A percentile compares a stretch with the other conserved stretches of the same genome.
phyloP scores from a whole-genome alignment of 257 asterid species.

The Anisodus tanguticus region DNA sequence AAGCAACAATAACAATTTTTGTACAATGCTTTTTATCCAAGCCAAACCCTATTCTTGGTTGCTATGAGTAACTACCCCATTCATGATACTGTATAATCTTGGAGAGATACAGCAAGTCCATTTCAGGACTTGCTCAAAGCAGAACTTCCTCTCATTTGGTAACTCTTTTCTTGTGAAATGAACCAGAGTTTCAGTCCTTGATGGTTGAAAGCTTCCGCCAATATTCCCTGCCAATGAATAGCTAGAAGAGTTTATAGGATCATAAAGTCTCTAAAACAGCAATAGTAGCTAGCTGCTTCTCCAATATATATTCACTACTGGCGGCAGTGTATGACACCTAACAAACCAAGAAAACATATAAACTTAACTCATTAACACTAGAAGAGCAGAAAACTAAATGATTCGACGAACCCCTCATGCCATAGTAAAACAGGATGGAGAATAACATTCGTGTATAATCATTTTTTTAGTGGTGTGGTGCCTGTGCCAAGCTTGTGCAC shows the following conservation, averaged over 20 bases:
- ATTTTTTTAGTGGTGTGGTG: background rate
- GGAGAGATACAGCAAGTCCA: constrained; percentile 9
- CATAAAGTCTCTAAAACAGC: constrained; percentile 14
- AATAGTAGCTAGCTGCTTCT: background rate
- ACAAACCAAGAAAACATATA: background rate
- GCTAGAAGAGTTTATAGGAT: constrained; percentile 12
- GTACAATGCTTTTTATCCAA: background rate
- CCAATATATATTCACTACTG: background rate
- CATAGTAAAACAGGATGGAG: background rate
- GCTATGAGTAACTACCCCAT: background rate
- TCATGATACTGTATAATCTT: background rate
- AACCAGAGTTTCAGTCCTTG: background rate
- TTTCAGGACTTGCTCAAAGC: background rate
- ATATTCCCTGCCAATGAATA: background rate
- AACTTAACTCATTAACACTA: background rate
- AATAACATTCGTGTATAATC: background rate
- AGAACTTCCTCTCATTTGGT: background rate
- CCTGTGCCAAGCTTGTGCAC: background rate
- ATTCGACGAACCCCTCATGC: background rate
- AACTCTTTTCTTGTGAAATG: constrained; percentile 17
- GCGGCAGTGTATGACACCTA: background rate
- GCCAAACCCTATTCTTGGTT: background rate
- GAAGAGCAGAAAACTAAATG: background rate
- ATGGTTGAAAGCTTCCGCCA: background rate
- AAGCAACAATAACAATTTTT: background rate